Conservation (phyloP, 2,329 filamentous ascomycete species). For the Leptographium galeiforme region DNA sequence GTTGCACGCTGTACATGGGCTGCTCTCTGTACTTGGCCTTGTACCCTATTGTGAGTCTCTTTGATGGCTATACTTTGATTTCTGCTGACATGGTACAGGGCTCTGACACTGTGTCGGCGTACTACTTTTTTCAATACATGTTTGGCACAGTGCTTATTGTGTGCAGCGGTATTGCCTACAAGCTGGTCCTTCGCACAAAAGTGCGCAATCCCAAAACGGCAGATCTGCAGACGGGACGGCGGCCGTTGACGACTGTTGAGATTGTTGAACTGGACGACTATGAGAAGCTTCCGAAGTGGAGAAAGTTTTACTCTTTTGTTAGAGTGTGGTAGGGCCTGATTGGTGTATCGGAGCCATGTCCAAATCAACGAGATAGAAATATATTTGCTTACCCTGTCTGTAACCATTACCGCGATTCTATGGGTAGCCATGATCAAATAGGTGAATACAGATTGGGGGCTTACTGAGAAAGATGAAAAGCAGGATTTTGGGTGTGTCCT, state of each 20-base stretch:
- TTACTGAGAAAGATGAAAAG: too few species aligned
- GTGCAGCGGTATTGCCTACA: neutral
- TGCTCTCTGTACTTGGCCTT: constrained; percentile 4
- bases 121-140: constrained; percentile 6
- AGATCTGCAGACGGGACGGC: neutral
- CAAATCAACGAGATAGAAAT: too few species aligned
- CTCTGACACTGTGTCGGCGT: neutral
- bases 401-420: too few species aligned
- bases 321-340: neutral
- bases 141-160: constrained; percentile 2
- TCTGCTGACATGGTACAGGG: neutral
- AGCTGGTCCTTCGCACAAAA: neutral
- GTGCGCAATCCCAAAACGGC: neutral
- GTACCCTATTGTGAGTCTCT: constrained; percentile 1
- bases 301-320: neutral
- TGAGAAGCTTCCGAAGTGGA: neutral
- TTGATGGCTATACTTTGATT: too few species aligned
- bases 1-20: constrained; percentile 1
- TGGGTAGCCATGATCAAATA: too few species aligned
- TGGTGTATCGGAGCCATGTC: too few species aligned
- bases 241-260: neutral
- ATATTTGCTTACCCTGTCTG: too few species aligned
- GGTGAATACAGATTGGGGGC: too few species aligned
- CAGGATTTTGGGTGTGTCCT: too few species aligned
- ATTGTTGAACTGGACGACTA: neutral